Evolutionary conservation across 305 asterid species (phyloP), one percentile per base, ranked within the genome.

Genomic region (Solanum chacoense): DNA sequence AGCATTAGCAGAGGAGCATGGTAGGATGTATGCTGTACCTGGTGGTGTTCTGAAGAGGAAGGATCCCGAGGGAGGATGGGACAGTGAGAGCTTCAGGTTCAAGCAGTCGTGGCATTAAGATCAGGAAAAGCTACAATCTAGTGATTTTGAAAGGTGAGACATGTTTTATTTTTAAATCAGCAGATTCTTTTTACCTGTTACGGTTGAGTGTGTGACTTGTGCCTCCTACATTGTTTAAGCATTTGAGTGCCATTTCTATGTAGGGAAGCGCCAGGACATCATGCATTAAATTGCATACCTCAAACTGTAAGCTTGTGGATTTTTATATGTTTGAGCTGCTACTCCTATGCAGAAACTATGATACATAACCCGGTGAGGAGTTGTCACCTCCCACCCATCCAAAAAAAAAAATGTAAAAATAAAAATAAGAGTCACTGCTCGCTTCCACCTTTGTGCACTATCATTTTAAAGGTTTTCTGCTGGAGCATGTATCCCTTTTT

Each of bases 31-130:
- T 90, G 91, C 93, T 36, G 91, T 89, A 65, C 86, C 97, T 77
- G 93, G 96, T 74, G 92, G 94, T 81, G 80, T 89, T 78, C 77
- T 91, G 90, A 96, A 95, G 89, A 93, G 98, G 94, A 93, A 98
- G 93, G 91, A 94, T 89, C 98, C 95, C 77, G 96, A 97, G 4
- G 98, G 94, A 24, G 98, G 94, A 80, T 98, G 98, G 73, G 98
- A 94, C 38, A 90, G 89, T 73, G 98, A 96, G 45, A 90, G 88
- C 94, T 93, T 93, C 93, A 93, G 97, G 89, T 92, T 90, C 93
- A 96, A 93, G 94, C 98, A 94, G 75, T 89, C 98, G 11, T 93
- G 98, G 97, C 98, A 94, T 88, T 94, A 94, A 93, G 87, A 89
- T 87, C 89, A 50, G 87, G 9, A 63, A 85, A 84, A 78, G 71